Percentiles rank a stretch among this genome's conserved stretches.
phyloP scores from a whole-genome alignment of 768 basidiomycete genomes.

The Xerocomellus chrysenteron region DNA sequence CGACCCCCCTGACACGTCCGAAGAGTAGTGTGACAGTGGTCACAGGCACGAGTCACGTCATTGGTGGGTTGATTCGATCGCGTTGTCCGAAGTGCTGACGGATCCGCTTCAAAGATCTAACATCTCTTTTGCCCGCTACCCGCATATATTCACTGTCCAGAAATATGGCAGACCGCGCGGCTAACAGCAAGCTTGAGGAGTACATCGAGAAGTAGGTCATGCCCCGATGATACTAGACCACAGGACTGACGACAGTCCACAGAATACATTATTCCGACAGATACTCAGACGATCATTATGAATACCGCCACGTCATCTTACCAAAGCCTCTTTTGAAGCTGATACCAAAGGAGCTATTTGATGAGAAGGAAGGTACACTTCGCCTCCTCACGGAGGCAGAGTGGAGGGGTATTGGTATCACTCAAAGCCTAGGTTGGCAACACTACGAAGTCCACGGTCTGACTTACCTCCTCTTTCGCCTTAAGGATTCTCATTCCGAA shows the following conservation, averaged over 20 bases:
- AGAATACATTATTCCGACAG: slow-evolving; percentile 92
- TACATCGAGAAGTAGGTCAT: slow-evolving; percentile 70
- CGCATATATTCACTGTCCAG: slow-evolving; percentile 10
- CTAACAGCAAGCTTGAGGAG: slow-evolving; percentile 60
- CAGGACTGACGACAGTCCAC: slow-evolving; percentile 12
- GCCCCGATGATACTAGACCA: slow-evolving; percentile 13
- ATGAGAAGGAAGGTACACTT: slow-evolving; percentile 73
- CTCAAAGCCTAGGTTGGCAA: slow-evolving; percentile 95
- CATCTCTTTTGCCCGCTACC: slow-evolving; percentile 1
- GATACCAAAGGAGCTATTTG: slow-evolving; percentile 85
- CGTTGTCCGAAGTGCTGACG: neutral
- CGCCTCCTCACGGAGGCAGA: slow-evolving; percentile 83
- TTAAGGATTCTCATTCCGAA: slow-evolving; percentile 11
- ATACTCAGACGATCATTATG: slow-evolving; percentile 88
- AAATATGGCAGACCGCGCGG: slow-evolving; percentile 36
- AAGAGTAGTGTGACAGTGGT: slow-evolving; percentile 20
- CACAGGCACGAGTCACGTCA: slow-evolving; percentile 30
- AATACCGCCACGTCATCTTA: slow-evolving; percentile 96
- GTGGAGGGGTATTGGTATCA: slow-evolving; percentile 96
- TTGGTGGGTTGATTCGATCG: slow-evolving; percentile 5
- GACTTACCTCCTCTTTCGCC: slow-evolving; percentile 14
- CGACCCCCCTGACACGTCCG: neutral
- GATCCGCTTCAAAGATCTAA: neutral
- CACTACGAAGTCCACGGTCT: slow-evolving; percentile 96
- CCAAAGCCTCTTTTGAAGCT: slow-evolving; percentile 94